Conservation (phyloP, 2,329 filamentous ascomycete species). For the Pseudogymnoascus sp. region DNA sequence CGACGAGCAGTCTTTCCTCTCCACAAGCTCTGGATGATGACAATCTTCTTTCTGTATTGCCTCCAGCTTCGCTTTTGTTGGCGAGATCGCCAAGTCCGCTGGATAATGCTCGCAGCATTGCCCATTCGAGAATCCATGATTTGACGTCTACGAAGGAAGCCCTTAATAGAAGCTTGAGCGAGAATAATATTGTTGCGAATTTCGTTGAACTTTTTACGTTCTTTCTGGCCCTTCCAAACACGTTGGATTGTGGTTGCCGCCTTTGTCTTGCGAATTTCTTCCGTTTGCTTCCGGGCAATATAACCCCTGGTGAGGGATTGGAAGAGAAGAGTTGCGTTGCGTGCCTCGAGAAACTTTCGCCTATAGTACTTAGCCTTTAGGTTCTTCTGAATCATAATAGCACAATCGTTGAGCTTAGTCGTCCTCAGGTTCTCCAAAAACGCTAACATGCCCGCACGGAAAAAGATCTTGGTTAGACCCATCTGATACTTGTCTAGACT, state of each 20-base stretch:
- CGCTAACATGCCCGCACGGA: conserved; percentile 96
- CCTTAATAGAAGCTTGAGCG: conserved; percentile 85
- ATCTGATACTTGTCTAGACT: conserved; percentile 92
- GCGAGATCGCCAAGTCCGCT: conserved; percentile 80
- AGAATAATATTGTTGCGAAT: conserved; percentile 78
- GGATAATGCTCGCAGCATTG: conserved; percentile 83
- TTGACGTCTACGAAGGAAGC: conserved; percentile 79
- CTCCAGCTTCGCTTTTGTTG: conserved; percentile 73
- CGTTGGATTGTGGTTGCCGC: conserved; percentile 91
- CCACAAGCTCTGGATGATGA: conserved; percentile 88
- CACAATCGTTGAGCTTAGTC: conserved; percentile 80
- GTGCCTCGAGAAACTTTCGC: conserved; percentile 78
- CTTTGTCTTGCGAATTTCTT: conserved; percentile 73
- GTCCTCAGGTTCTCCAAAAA: conserved; percentile 94
- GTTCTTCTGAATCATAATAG: conserved; percentile 98
- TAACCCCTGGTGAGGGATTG: conserved; percentile 73
- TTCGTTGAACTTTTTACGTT: conserved; percentile 68
- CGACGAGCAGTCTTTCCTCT: conserved; percentile 72
- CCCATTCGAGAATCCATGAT: conserved; percentile 91
- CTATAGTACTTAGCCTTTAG: conserved; percentile 91
- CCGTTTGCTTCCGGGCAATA: conserved; percentile 65
- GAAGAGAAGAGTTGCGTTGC: conserved; percentile 68
- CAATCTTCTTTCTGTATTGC: conserved; percentile 79
- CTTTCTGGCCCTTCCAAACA: conserved; percentile 87
- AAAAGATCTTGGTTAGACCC: conserved; percentile 97